phyloP scores from a whole-genome alignment of 1,139 yeast genomes.

The Geotrichum macrosporum region DNA sequence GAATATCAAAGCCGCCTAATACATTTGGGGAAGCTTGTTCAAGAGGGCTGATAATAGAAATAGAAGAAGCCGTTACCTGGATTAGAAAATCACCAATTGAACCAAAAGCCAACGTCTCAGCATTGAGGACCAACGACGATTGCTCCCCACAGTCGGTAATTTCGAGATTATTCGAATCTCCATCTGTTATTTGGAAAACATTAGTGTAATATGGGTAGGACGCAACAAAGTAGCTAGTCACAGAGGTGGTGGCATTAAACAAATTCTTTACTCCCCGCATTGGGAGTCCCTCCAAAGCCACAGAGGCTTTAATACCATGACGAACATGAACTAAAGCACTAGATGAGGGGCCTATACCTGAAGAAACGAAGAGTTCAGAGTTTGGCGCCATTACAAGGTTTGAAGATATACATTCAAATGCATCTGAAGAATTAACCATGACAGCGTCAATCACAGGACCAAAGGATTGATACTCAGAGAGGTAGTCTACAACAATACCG shows the following conservation, averaged over 20 bases:
- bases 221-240: slow-evolving; percentile 1
- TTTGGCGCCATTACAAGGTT: neutral
- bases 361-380: slow-evolving; percentile 6
- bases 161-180: slow-evolving; percentile 8
- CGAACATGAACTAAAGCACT: slow-evolving; percentile 12
- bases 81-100: neutral
- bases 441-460: slow-evolving; percentile 16
- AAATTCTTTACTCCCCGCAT: slow-evolving; percentile 10
- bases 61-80: slow-evolving; percentile 6
- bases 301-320: slow-evolving; percentile 11
- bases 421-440: slow-evolving; percentile 1
- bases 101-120: slow-evolving; percentile 11
- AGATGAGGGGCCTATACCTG: slow-evolving; percentile 12
- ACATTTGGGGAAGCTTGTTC: neutral
- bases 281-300: slow-evolving; percentile 11
- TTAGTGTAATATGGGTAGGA: slow-evolving; percentile 12
- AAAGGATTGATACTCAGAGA: slow-evolving; percentile 11
- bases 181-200: slow-evolving; percentile 4
- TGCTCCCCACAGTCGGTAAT: slow-evolving; percentile 11
- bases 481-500: slow-evolving; percentile 9
- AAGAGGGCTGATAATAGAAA: neutral
- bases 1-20: neutral
- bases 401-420: slow-evolving; percentile 1
- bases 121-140: slow-evolving; percentile 1
- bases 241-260: slow-evolving; percentile 5